A percentile compares a stretch with the other conserved stretches of the same genome.
Conservation (phyloP, 306 rosid species). For the Coriaria nepalensis region DNA sequence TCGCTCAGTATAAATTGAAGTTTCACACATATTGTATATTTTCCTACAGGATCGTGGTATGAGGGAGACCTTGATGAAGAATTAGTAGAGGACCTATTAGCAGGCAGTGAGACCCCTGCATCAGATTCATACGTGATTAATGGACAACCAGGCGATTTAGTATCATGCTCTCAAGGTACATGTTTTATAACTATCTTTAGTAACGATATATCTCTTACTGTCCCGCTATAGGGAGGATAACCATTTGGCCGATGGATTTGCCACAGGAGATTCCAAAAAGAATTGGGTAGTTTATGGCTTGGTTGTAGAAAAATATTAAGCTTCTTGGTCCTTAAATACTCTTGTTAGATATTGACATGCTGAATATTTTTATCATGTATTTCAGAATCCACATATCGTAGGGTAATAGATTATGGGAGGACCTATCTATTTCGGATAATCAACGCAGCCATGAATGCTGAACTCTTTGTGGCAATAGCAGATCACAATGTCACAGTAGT, state of each 20-base stretch:
- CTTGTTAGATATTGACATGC: too few relatives aligned
- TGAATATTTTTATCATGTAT: too few relatives aligned
- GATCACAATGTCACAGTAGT: slow-evolving; percentile 7
- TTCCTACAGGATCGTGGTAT: slow-evolving; percentile 17
- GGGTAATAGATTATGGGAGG: slow-evolving; percentile 8
- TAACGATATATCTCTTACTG: too few relatives aligned
- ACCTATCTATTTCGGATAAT: slow-evolving; percentile 11
- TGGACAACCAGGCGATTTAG: slow-evolving; percentile 21
- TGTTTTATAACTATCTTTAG: too few relatives aligned
- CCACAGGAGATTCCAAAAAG: too few relatives aligned
- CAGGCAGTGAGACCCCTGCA: slow-evolving; percentile 5
- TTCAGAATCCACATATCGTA: not conserved
- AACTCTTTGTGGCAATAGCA: slow-evolving; percentile 6
- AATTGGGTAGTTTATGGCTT: too few relatives aligned
- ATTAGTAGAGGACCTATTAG: slow-evolving; percentile 3
- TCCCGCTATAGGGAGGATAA: too few relatives aligned
- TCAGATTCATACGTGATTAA: slow-evolving; percentile 21
- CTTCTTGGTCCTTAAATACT: too few relatives aligned
- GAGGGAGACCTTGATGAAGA: slow-evolving; percentile 9
- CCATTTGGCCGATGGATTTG: too few relatives aligned
- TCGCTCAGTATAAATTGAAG: too few relatives aligned
- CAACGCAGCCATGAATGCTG: slow-evolving; percentile 8
- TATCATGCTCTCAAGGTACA: slow-evolving; percentile 19
- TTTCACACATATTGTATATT: too few relatives aligned
- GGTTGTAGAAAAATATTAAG: too few relatives aligned